These are phyloP conservation scores for Holtermanniella nyarrowii DNA, from an alignment of 768 basidiomycete species.

Conservation along the genomic window DNA sequence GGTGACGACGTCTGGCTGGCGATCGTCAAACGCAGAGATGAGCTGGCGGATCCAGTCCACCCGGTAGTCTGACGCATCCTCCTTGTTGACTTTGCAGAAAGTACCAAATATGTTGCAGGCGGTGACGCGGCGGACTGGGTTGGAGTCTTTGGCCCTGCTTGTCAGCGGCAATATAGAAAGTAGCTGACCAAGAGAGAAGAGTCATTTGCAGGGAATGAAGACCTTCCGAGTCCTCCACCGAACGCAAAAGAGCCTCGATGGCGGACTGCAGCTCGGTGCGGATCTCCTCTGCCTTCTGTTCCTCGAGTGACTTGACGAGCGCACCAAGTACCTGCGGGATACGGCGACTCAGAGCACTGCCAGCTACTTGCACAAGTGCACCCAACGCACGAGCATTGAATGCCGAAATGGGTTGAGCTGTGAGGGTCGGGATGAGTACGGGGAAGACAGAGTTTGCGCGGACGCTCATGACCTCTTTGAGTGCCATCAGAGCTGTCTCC, in stretches of 20 bases:
- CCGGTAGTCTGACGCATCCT: slow-evolving; percentile 75
- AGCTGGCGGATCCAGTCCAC: slow-evolving; percentile 92
- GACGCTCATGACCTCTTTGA: slow-evolving; percentile 88
- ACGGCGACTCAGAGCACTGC: slow-evolving; percentile 73
- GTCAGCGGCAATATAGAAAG: background rate
- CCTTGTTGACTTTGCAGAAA: slow-evolving; percentile 72
- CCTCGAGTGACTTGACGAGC: slow-evolving; percentile 65
- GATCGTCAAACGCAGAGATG: slow-evolving; percentile 70
- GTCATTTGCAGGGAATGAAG: slow-evolving; percentile 80
- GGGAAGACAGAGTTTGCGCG: slow-evolving; percentile 94
- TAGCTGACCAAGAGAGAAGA: slow-evolving; percentile 70
- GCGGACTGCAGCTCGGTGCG: slow-evolving; percentile 62
- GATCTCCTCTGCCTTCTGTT: slow-evolving; percentile 57
- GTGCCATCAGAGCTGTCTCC: slow-evolving; percentile 87
- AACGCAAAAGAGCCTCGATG: slow-evolving; percentile 59
- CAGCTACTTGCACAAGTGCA: slow-evolving; percentile 86
- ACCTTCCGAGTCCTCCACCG: slow-evolving; percentile 76
- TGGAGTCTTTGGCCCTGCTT: slow-evolving; percentile 66
- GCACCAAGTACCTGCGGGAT: slow-evolving; percentile 67
- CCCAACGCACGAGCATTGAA: slow-evolving; percentile 91
- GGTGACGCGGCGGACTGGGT: slow-evolving; percentile 60
- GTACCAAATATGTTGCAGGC: slow-evolving; percentile 65
- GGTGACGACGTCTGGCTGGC: slow-evolving; percentile 48
- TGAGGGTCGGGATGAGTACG: slow-evolving; percentile 85
- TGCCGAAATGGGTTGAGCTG: slow-evolving; percentile 76